Conservation (phyloP, 345 rosid species). For the Populus deltoides region DNA sequence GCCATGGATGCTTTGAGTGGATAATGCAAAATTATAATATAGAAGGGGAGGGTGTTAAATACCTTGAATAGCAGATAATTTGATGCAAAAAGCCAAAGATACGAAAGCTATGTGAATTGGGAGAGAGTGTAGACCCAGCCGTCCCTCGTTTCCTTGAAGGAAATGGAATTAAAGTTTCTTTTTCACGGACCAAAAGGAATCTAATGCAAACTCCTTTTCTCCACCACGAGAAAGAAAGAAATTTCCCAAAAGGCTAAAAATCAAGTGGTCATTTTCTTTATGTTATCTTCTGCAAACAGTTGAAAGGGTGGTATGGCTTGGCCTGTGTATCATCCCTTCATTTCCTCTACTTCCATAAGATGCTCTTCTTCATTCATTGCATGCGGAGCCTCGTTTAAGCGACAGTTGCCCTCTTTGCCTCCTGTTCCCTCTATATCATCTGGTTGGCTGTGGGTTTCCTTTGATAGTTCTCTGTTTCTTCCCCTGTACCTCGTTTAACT, state of each 20-base stretch:
- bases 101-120: neutral
- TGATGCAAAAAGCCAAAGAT: neutral
- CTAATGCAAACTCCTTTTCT: slow-evolving; percentile 12
- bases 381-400: neutral
- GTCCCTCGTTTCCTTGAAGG: neutral
- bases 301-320: neutral
- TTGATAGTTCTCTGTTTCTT: neutral
- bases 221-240: slow-evolving; percentile 25
- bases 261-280: slow-evolving; percentile 13
- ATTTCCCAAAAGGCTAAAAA: neutral
- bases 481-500: neutral
- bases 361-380: neutral
- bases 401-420: neutral
- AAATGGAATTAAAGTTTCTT: neutral
- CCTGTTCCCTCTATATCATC: neutral
- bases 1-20: neutral
- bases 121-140: too few relatives aligned
- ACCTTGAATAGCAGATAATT: too few relatives aligned
- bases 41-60: neutral
- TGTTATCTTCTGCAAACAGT: slow-evolving; percentile 20
- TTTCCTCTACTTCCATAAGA: neutral
- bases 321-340: neutral
- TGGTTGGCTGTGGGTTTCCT: neutral
- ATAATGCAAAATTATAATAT: neutral
- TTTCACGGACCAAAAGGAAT: slow-evolving; percentile 27